Base-by-base conservation (phyloP, 2,329 filamentous ascomycete species). In the Arachnopeziza araneosa region DNA sequence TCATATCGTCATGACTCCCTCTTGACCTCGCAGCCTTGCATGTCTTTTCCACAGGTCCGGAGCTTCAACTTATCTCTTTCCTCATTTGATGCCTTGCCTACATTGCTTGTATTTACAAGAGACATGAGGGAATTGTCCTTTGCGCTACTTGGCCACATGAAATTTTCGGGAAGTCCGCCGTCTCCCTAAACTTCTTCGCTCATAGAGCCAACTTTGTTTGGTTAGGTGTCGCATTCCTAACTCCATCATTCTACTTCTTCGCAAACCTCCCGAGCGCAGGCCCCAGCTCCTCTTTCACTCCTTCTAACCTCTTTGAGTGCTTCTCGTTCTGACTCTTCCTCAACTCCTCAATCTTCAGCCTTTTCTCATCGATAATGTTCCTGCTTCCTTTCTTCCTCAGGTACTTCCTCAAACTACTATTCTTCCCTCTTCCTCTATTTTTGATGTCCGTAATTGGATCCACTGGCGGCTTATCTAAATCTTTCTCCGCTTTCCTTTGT, bases 301-400 rank as follows among this genome's bases (percentile, higher is more conserved):
- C 84, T 71, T 85, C 81, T 67, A 87, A 77, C 70, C 82, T 86
- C 70, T 86, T 83, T 72, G 87, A 83, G 68, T 87, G 83, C 74
- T 84, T 85, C 74, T 88, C 84, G 67, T 87, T 85, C 69, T 83
- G 80, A 66, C 82, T 80, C 72, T 84, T 83, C 78, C 88, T 87
- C 73, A 96, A 79, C 76, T 92, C 90, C 74, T 97, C 90, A 54
- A 93, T 88, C 72, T 88, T 87, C 74, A 96, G 76, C 72, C 90
- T 87, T 83, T 93, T 93, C 81, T 97, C 95, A 78, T 99, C 95
- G 73, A 99, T 92, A 60, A 99, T 85, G 74, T 98, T 98, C 81
- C 89, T 91, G 71, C 88, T 88, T 52, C 91, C 87, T 78, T 95
- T 93, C 85, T 98, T 98, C 66, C 95, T 81, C 71, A 98, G 76